Conservation (phyloP, 768 basidiomycete genomes). For the Boletus tomentosulus region DNA sequence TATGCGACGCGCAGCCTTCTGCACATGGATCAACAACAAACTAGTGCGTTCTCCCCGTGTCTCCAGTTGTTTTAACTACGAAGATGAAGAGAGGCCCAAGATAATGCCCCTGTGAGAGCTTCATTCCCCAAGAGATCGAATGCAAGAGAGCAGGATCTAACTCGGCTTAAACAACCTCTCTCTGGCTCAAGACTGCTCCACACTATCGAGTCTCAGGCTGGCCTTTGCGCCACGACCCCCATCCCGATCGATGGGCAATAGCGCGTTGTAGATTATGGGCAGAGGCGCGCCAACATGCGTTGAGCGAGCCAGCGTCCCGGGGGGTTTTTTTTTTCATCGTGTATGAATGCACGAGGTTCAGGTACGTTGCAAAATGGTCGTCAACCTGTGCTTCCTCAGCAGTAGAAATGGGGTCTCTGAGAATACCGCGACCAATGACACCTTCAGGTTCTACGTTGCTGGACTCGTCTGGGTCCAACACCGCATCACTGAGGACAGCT, state of each 20-base stretch:
- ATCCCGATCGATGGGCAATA: slow-evolving; percentile 1
- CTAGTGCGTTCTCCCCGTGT: too few species aligned
- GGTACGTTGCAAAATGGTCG: background rate
- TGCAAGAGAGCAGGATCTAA: background rate
- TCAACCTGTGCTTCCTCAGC: background rate
- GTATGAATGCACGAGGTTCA: slow-evolving; percentile 4
- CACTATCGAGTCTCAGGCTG: background rate
- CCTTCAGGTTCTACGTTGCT: background rate
- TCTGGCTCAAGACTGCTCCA: background rate
- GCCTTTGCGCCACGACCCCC: slow-evolving; percentile 1
- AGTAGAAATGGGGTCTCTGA: slow-evolving; percentile 2
- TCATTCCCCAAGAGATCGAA: too few species aligned
- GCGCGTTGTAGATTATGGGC: background rate
- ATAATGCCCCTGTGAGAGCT: too few species aligned
- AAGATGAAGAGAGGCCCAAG: too few species aligned
- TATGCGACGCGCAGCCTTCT: too few species aligned
- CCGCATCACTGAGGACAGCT: background rate
- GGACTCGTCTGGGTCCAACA: background rate
- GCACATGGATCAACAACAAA: too few species aligned
- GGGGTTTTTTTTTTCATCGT: slow-evolving; percentile 2
- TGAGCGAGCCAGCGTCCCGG: slow-evolving; percentile 9
- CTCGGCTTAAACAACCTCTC: background rate
- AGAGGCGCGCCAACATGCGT: slow-evolving; percentile 9
- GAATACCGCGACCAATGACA: background rate
- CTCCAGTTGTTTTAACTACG: too few species aligned